Evolutionary conservation across 257 asterid species (phyloP).

Genomic region (Misopates orontium): DNA sequence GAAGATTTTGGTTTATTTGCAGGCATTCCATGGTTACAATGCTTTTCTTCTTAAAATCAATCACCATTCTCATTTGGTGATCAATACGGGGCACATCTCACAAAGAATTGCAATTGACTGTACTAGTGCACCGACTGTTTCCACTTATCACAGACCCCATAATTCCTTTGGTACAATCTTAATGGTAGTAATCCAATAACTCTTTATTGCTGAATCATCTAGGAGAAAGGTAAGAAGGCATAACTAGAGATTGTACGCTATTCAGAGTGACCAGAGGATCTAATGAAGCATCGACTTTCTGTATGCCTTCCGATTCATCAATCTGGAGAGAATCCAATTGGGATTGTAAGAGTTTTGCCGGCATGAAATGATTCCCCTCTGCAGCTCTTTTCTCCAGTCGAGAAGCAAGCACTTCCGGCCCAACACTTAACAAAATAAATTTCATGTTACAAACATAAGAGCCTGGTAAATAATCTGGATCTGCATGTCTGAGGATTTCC

Average conservation of each 20-base stretch:
- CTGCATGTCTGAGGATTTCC: conserved; percentile 78
- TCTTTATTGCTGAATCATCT: no score
- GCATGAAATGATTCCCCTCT: conserved; percentile 86
- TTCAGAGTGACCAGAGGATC: conserved; percentile 55
- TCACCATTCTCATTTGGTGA: no score
- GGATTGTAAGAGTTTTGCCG: conserved; percentile 68
- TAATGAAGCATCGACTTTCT: conserved; percentile 66
- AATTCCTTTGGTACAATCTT: no score
- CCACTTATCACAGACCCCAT: no score
- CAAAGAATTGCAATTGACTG: no score
- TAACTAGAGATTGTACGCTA: conserved; percentile 38
- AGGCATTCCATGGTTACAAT: no score
- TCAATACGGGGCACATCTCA: no score
- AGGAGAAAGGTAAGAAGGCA: background rate
- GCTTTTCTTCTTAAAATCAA: no score
- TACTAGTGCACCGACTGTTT: no score
- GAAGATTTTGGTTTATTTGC: no score
- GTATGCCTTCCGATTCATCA: conserved; percentile 77
- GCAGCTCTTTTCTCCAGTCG: conserved; percentile 66
- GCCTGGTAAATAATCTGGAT: conserved; percentile 44
- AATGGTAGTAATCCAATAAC: no score
- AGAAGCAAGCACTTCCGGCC: conserved; percentile 55
- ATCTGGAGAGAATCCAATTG: conserved; percentile 77
- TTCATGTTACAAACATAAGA: conserved; percentile 39
- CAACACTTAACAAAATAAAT: conserved; percentile 62